Base-by-base conservation (phyloP, 148 eudicot species). In the Dysphania ambrosioides region DNA sequence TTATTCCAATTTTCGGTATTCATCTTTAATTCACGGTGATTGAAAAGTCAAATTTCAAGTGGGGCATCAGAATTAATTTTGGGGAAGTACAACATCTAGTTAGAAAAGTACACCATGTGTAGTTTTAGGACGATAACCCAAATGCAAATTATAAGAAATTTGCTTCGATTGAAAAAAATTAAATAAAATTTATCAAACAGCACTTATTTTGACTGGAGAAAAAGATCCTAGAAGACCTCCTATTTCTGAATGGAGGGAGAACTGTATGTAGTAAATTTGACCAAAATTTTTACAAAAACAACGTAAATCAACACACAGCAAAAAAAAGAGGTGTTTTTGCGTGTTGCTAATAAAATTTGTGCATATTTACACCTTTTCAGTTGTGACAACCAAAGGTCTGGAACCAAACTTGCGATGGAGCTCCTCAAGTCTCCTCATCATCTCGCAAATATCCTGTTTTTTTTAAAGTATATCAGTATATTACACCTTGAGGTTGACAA, bases 341-440 rank as follows among this genome's bases (percentile, higher is more conserved):
- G 12, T 59, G 15, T 24, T 0, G 5, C 31, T 27, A 15, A 13
- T 18, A 27, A 59, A 24, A n/a, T n/a, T n/a, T n/a, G n/a, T n/a
- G 53, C 59, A 42, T n/a, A 23, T 47, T 68, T 29, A 35, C 38
- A 90, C 99, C 97, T 95, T 95, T 80, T 95, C 99, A n/a, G 99
- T 95, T 29, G 85, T 78, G 74, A 90, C 84, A 71, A 87, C 85
- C 44, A 79, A 47, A 3, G 97, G 97, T 74, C 80, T 85, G 73
- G 82, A 68, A 53, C 80, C 84, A 75, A 86, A 84, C 72, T 72
- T 74, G 47, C 73, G 51, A 67, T 78, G 75, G 63, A 95, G 88
- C 57, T 83, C 78, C 69, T 83, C 68, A 67, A 92, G 90, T 74
- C 83, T 89, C 65, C 21, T 34, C 81, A 68, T 83, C 68, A 92